These are phyloP conservation scores for Spergularia azorica DNA, from an alignment of 179 eudicot genomes.

Conservation along the genomic window DNA sequence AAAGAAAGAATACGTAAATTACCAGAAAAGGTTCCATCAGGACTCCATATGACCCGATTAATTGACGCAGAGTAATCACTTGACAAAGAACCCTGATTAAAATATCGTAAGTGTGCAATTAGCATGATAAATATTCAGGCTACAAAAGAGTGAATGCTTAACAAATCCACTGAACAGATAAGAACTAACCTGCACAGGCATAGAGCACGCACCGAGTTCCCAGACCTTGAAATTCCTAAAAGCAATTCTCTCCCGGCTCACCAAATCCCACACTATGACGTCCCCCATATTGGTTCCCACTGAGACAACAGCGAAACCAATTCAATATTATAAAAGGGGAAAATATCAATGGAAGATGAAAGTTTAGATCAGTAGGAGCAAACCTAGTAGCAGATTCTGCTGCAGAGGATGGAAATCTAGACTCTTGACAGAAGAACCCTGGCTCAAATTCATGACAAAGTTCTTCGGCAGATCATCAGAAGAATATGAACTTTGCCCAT, in stretches of 20 bases:
- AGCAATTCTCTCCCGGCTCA: slow-evolving; percentile 53
- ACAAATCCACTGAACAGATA: not conserved
- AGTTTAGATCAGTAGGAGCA: slow-evolving; percentile 23
- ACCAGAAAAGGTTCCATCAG: slow-evolving; percentile 84
- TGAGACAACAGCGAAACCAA: slow-evolving; percentile 32
- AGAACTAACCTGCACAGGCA: slow-evolving; percentile 59
- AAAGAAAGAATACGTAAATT: slow-evolving; percentile 16
- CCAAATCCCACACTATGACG: slow-evolving; percentile 74
- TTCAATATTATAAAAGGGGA: not conserved
- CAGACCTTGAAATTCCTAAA: slow-evolving; percentile 66
- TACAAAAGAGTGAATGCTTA: slow-evolving; percentile 12
- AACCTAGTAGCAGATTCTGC: slow-evolving; percentile 74
- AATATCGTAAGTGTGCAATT: slow-evolving; percentile 2
- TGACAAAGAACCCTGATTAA: slow-evolving; percentile 54
- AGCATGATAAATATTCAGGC: slow-evolving; percentile 6
- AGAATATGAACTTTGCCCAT: slow-evolving; percentile 74
- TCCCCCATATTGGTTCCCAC: slow-evolving; percentile 89
- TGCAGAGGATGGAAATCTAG: slow-evolving; percentile 89
- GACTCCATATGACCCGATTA: slow-evolving; percentile 84
- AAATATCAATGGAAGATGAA: slow-evolving; percentile 1
- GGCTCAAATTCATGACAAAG: slow-evolving; percentile 61
- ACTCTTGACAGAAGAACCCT: slow-evolving; percentile 79
- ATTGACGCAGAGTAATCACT: slow-evolving; percentile 63
- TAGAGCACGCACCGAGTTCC: slow-evolving; percentile 55
- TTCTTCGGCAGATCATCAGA: slow-evolving; percentile 74